Evolutionary conservation across 257 asterid genomes (phyloP).

Genomic region (Gentiana straminea): DNA sequence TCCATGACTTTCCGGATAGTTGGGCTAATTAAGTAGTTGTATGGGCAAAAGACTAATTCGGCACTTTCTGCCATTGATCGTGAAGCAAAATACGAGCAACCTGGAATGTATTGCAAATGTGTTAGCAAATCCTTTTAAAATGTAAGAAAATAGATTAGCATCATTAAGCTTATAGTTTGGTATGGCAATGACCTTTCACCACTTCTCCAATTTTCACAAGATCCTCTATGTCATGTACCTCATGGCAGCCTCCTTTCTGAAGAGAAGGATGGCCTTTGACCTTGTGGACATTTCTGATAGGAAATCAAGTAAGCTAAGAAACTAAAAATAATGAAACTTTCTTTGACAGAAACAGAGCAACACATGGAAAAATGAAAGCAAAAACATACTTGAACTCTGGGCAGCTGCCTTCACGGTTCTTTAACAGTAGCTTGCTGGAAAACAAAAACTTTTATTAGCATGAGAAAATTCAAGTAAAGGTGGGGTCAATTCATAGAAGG

Average conservation of each 20-base stretch:
- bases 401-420: slow-evolving; percentile 51
- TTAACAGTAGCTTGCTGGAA: slow-evolving; percentile 75
- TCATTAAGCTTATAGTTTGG: slow-evolving; percentile 1
- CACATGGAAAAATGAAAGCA: background rate
- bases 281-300: slow-evolving; percentile 63
- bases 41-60: slow-evolving; percentile 88
- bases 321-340: slow-evolving; percentile 11
- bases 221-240: slow-evolving; percentile 96
- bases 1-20: slow-evolving; percentile 83
- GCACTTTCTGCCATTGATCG: slow-evolving; percentile 80
- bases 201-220: slow-evolving; percentile 88
- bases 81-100: slow-evolving; percentile 92
- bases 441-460: slow-evolving; percentile 26
- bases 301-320: slow-evolving; percentile 10
- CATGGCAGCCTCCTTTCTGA: slow-evolving; percentile 92
- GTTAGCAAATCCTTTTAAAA: slow-evolving; percentile 8
- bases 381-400: slow-evolving; percentile 65
- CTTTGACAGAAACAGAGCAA: slow-evolving; percentile 1
- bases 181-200: slow-evolving; percentile 50
- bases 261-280: slow-evolving; percentile 88
- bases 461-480: slow-evolving; percentile 11
- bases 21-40: slow-evolving; percentile 79
- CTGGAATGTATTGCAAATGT: slow-evolving; percentile 35
- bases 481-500: slow-evolving; percentile 10
- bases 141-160: slow-evolving; percentile 1